Percentiles rank a stretch among this genome's conserved stretches.
Evolutionary conservation across 2,329 filamentous ascomycete species (phyloP).

Genomic region (Trichophyton equinum): DNA sequence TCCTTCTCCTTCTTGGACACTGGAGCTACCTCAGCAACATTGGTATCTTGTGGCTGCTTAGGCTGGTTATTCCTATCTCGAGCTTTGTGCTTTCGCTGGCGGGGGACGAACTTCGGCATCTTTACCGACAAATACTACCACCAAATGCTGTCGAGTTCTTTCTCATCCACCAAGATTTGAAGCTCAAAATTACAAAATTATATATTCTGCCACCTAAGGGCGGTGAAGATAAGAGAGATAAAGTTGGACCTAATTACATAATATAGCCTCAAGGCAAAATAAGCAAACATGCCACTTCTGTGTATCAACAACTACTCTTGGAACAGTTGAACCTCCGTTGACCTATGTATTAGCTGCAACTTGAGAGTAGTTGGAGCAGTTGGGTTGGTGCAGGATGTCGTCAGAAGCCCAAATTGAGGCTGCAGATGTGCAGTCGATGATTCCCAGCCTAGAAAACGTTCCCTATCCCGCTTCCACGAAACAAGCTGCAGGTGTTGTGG

Average conservation of each 20-base stretch:
- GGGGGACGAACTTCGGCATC: constrained; percentile 41
- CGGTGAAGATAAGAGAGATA: constrained; percentile 10
- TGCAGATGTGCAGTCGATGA: neutral
- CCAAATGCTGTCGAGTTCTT: neutral
- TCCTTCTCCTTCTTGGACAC: constrained; percentile 42
- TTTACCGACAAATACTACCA: constrained; percentile 6
- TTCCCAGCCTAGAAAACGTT: constrained; percentile 23
- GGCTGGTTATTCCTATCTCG: constrained; percentile 21
- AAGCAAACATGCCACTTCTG: neutral
- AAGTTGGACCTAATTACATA: neutral
- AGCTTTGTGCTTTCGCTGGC: constrained; percentile 47
- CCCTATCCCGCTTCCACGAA: constrained; percentile 57
- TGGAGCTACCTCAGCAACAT: constrained; percentile 32
- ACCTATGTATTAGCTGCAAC: too few species aligned
- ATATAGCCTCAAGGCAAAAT: neutral
- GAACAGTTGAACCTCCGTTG: neutral
- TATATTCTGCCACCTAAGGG: constrained; percentile 14
- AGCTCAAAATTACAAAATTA: constrained; percentile 2
- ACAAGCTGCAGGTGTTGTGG: constrained; percentile 49
- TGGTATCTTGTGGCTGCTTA: constrained; percentile 33
- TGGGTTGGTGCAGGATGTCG: neutral
- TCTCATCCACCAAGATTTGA: neutral
- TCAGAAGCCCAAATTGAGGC: neutral
- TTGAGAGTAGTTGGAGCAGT: neutral
- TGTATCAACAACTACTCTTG: neutral